These are phyloP conservation scores for Carex cristatella DNA, from an alignment of 176 grass and related monocot species.

Conservation along the genomic window DNA sequence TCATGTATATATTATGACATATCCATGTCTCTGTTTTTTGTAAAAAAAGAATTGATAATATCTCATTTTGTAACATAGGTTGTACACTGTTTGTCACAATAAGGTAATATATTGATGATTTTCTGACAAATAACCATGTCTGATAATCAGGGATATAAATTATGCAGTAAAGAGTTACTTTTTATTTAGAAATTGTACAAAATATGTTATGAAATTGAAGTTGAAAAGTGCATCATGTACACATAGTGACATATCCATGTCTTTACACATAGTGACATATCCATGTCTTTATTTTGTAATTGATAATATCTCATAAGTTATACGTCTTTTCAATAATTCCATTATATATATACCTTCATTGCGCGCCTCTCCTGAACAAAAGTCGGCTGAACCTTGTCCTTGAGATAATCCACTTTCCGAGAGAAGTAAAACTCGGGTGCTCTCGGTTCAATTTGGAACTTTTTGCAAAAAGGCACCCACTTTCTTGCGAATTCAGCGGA, in stretches of 20 bases:
- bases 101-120: neutral
- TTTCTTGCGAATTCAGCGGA: conserved; percentile 92
- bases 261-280: neutral
- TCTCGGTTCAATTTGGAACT: conserved; percentile 88
- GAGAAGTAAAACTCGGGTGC: conserved; percentile 96
- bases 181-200: neutral
- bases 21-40: neutral
- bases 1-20: no score
- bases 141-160: neutral
- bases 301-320: neutral
- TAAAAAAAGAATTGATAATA: neutral
- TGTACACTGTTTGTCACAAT: no score
- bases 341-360: conserved; percentile 62
- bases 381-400: conserved; percentile 90
- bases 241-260: neutral
- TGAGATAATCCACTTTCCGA: conserved; percentile 87
- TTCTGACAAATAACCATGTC: neutral
- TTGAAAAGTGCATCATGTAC: neutral
- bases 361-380: conserved; percentile 92
- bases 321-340: neutral
- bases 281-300: neutral
- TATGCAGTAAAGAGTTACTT: neutral
- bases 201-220: neutral
- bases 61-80: no score
- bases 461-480: conserved; percentile 99